Evolutionary conservation across 495 filamentous ascomycete genomes (phyloP).

Genomic region (Podospora pseudopauciseta): DNA sequence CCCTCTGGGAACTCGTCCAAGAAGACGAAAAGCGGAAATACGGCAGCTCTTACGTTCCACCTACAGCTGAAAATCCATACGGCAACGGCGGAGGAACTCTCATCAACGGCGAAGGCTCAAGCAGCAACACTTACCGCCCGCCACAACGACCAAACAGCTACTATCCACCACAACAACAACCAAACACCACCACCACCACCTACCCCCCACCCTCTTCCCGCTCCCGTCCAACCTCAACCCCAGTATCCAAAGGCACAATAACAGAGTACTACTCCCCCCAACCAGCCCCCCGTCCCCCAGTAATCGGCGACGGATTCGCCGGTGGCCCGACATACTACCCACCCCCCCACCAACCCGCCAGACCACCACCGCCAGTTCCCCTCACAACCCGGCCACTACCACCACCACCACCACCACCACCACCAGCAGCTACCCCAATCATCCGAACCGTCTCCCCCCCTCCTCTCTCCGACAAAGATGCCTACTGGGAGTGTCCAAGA

Average conservation of each 20-base stretch:
- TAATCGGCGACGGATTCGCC: background rate
- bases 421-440: background rate
- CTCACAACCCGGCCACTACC: constrained; percentile 18
- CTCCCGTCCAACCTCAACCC: background rate
- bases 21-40: constrained; percentile 68
- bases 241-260: background rate
- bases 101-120: constrained; percentile 5
- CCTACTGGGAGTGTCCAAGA: constrained; percentile 65
- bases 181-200: background rate
- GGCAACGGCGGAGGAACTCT: constrained; percentile 42
- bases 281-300: constrained; percentile 22
- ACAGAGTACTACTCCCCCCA: constrained; percentile 2
- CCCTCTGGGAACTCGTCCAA: constrained; percentile 81
- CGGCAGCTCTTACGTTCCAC: constrained; percentile 60
- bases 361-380: constrained; percentile 27
- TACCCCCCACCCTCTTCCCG: background rate
- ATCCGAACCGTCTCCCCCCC: constrained; percentile 1
- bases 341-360: constrained; percentile 2
- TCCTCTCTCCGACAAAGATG: background rate
- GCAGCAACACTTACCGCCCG: background rate
- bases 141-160: constrained; percentile 13
- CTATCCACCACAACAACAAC: constrained; percentile 16
- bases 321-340: background rate
- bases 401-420: constrained; percentile 15
- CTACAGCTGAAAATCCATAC: constrained; percentile 58